Evolutionary conservation across 371 early-diverging fungal genomes (phyloP).

Genomic region (Mortierella sp.): DNA sequence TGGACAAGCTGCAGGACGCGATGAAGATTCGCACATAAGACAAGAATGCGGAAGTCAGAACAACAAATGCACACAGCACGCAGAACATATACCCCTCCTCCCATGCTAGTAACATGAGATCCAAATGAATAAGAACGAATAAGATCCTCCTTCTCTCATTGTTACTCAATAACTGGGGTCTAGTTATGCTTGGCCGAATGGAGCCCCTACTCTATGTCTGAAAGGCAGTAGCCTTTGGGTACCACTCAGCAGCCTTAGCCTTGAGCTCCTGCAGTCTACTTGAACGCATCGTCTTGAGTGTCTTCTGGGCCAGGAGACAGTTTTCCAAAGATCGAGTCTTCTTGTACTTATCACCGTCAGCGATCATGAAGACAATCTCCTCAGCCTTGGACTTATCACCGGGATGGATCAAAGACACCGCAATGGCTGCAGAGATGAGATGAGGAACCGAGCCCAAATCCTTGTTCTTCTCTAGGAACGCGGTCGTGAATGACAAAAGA

Average conservation of each 20-base stretch:
- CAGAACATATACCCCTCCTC: no score
- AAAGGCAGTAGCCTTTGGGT: constrained; percentile 29
- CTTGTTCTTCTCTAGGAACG: constrained; percentile 40
- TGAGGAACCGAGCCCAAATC: constrained; percentile 56
- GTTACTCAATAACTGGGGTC: no score
- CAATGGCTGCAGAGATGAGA: constrained; percentile 57
- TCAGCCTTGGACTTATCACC: constrained; percentile 41
- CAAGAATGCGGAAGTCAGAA: no score
- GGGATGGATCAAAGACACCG: constrained; percentile 39
- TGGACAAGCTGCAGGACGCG: constrained; percentile 21
- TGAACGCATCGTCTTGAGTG: constrained; percentile 36
- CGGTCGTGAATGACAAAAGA: constrained; percentile 20
- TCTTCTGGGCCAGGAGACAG: constrained; percentile 27
- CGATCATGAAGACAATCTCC: constrained; percentile 41
- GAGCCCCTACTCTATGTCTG: constrained; percentile 17
- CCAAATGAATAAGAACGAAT: no score
- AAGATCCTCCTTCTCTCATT: no score
- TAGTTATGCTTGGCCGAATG: no score
- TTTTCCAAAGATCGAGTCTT: constrained; percentile 35
- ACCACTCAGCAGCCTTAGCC: constrained; percentile 32
- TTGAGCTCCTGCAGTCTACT: constrained; percentile 33
- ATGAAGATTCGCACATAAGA: constrained; percentile 8
- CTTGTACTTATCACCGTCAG: constrained; percentile 16
- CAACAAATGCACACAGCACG: no score
- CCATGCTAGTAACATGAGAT: no score